A percentile compares a stretch with the other conserved stretches of the same genome.
Evolutionary conservation across 495 filamentous ascomycete genomes (phyloP).

Genomic region (Polyplosphaeria fusca): DNA sequence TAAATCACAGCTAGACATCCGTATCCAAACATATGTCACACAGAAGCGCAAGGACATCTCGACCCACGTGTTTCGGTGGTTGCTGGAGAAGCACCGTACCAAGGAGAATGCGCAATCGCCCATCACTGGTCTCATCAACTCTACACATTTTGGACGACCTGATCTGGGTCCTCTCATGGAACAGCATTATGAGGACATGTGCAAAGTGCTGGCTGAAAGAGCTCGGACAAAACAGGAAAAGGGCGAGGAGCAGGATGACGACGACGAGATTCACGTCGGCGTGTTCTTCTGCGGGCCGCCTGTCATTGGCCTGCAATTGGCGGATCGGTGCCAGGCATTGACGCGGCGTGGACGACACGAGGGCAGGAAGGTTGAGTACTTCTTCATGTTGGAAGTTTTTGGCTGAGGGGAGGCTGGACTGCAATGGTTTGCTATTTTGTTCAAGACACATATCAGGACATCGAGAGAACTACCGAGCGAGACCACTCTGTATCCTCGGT

Average conservation of each 20-base stretch:
- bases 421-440: no score
- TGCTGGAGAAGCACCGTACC: slow-evolving; percentile 44
- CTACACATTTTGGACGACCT: slow-evolving; percentile 40
- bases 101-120: slow-evolving; percentile 37
- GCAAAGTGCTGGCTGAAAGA: slow-evolving; percentile 4
- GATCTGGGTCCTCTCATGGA: slow-evolving; percentile 27
- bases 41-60: slow-evolving; percentile 40
- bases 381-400: slow-evolving; percentile 44
- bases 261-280: slow-evolving; percentile 24
- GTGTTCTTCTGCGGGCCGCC: slow-evolving; percentile 34
- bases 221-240: neutral
- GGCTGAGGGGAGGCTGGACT: slow-evolving; percentile 51
- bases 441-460: no score
- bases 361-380: slow-evolving; percentile 67
- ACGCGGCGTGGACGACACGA: slow-evolving; percentile 63
- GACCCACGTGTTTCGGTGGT: slow-evolving; percentile 43
- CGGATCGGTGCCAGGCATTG: slow-evolving; percentile 29
- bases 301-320: slow-evolving; percentile 28
- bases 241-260: neutral
- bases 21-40: slow-evolving; percentile 43
- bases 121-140: slow-evolving; percentile 42
- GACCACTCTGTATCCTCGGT: no score
- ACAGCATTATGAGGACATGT: slow-evolving; percentile 33
- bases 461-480: no score
- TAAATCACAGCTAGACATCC: slow-evolving; percentile 38